phyloP scores from a whole-genome alignment of 1,139 yeast genomes.

The Debaryomycetaceae sp. region DNA sequence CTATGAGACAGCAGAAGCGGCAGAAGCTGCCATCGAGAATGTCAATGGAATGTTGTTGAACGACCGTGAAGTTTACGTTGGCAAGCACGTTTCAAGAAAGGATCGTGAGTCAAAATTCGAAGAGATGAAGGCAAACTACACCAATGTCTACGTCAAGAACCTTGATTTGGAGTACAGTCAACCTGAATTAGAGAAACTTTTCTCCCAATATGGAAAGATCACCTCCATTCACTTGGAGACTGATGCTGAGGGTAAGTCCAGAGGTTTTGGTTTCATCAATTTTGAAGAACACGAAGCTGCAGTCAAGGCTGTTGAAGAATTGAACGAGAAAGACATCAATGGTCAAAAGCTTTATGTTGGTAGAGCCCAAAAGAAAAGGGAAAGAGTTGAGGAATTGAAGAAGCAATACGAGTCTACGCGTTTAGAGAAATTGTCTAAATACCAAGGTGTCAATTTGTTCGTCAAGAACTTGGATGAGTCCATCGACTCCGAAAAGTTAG shows the following conservation, averaged over 20 bases:
- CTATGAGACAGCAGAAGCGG: slow-evolving; percentile 91
- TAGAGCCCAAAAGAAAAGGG: slow-evolving; percentile 98
- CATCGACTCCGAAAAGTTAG: slow-evolving; percentile 85
- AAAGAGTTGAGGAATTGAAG: slow-evolving; percentile 95
- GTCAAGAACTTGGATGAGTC: slow-evolving; percentile 94
- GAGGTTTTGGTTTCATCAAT: slow-evolving; percentile 96
- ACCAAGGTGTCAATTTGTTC: slow-evolving; percentile 97
- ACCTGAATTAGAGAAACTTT: slow-evolving; percentile 71
- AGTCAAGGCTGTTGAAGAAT: slow-evolving; percentile 83
- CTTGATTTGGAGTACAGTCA: slow-evolving; percentile 68
- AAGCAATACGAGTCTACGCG: slow-evolving; percentile 92
- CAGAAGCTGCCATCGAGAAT: slow-evolving; percentile 92
- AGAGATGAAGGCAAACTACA: slow-evolving; percentile 88
- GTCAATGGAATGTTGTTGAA: slow-evolving; percentile 98
- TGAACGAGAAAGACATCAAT: slow-evolving; percentile 81
- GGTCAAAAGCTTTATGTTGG: slow-evolving; percentile 92
- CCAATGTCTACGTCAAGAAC: slow-evolving; percentile 94
- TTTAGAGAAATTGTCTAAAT: slow-evolving; percentile 88
- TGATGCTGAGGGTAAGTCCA: slow-evolving; percentile 86
- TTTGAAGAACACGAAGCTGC: slow-evolving; percentile 86
- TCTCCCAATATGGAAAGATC: slow-evolving; percentile 71
- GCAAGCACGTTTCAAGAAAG: slow-evolving; percentile 87
- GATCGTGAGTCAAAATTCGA: slow-evolving; percentile 95
- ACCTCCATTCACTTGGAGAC: slow-evolving; percentile 82
- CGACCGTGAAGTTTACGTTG: slow-evolving; percentile 95